Evolutionary conservation across 179 eudicot species (phyloP), one percentile per base, ranked within the genome.

Genomic region (Beta macrorhiza): DNA sequence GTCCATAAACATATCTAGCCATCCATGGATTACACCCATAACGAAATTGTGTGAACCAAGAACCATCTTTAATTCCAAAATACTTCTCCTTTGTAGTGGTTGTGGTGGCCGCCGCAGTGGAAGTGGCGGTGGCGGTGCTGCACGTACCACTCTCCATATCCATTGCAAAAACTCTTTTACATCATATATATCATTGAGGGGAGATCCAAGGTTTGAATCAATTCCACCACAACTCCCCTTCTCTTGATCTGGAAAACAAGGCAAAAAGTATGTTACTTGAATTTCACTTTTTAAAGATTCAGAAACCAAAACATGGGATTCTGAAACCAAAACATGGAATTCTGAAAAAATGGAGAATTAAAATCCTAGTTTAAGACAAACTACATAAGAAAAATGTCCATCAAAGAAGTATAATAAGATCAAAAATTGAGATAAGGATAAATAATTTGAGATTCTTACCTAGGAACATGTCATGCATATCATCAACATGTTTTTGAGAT

Each of bases 1-100:
- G 79, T 47, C 93, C 89, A 56, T 93, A 93, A 17, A 90, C 90
- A 84, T 93, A 93, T 92, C 98, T 88, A 15, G 98, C 98, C 97
- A 93, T 92, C 93, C 89, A 93, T 22, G 98, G 98, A 82, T 93
- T 93, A 22, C 91, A 89, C 58, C 98, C 97, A 80, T 79, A 80
- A 4, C 83, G 84, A 65, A 93, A 93, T 65, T 93, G 98, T 70
- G 82, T 79, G 79, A 86, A 90, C 94, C 97, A 93, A 56, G 97
- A 77, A 19, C 92, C 91, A 51, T 86, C 87, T 76, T 74, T 78
- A 72, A 93, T 74, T 76, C 86, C 92, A 19, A 88, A 84, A 65
- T 93, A 92, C 85, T 89, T 89, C 53, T 78, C 86, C 72, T 81
- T 80, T 72, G 56, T 78, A 57, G 59, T 55, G 76, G n/a, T 65